phyloP scores from a whole-genome alignment of 768 basidiomycete genomes.

The Serendipita sp. region DNA sequence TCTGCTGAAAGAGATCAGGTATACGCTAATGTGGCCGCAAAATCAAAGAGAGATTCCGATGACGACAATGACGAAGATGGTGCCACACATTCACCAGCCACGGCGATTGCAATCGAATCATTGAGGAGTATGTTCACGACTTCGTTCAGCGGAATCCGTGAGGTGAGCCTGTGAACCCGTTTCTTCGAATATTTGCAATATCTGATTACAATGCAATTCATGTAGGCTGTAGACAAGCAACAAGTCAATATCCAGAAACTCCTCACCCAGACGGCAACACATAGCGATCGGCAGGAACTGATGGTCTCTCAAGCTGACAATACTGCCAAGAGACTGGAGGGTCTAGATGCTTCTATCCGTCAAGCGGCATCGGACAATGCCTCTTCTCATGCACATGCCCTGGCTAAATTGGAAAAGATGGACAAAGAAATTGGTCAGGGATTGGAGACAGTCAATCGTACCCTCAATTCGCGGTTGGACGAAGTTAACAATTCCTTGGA shows the following conservation, averaged over 20 bases:
- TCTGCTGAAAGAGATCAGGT: not conserved
- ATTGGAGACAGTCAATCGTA: no score
- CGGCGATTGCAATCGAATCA: not conserved
- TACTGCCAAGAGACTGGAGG: no score
- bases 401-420: not conserved
- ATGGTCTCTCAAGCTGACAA: no score
- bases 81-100: not conserved
- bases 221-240: not conserved
- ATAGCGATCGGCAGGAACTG: not conserved
- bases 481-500: no score
- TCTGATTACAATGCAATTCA: no score
- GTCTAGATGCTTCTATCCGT: not conserved
- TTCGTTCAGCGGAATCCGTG: not conserved
- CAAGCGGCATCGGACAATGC: not conserved
- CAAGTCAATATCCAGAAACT: not conserved
- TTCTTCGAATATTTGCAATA: not conserved
- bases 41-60: not conserved
- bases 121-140: not conserved
- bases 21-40: not conserved
- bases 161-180: not conserved
- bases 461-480: no score
- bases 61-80: not conserved
- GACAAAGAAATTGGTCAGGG: not conserved
- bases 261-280: not conserved
- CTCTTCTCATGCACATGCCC: not conserved